Base-by-base conservation (phyloP, 2,329 filamentous ascomycete species). In the Talaromyces sp. region DNA sequence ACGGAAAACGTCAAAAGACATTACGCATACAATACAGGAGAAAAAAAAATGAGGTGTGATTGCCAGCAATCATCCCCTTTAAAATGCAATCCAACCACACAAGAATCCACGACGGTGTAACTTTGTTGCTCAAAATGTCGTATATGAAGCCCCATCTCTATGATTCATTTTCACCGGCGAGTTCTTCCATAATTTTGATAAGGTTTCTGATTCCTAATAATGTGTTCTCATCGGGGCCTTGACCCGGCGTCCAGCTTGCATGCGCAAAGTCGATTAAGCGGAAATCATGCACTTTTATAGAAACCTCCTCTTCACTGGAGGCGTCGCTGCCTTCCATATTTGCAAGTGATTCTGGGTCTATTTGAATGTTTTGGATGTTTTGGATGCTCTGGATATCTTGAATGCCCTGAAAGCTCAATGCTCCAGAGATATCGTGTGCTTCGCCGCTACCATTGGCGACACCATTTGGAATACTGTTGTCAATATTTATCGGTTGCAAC, bases 201-300 rank as follows among this genome's bases (percentile, higher is more conserved):
- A 94, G 80, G 73, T 85, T 94, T 73, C 88, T 83, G 67, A 97
- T 86, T 0, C 93, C 93, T 41, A 81, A 81, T 37, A 97, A 81
- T 14, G 85, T 81, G 73, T 98, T 98, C 78, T 96, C 89, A 75
- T 99, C 95, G 0, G 90, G 89, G 0, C 94, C 94, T 71, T 90
- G 79, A 1, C 92, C 92, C 0, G 91, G 90, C 1, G 87, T 90
- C 88, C 90, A 98, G 59, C 83, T 80, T 11, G 95, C 95, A 77
- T 99, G 95, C 1, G 95, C 95, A 83, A 99, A 99, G 76, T 99
- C 95, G 71, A 99, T 99, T 68, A 99, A 83, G 74, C 94, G 95
- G 59, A 97, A 83, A 13, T 87, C 85, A 72, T 90, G 92, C 50
- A 96, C 86, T 71, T 88, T 88, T 0, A 90, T 90, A 11, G 76